A percentile compares a stretch with the other conserved stretches of the same genome.
These are phyloP conservation scores for Pichia sorboxylosa DNA, from an alignment of 1,139 yeast species.

Conservation along the genomic window DNA sequence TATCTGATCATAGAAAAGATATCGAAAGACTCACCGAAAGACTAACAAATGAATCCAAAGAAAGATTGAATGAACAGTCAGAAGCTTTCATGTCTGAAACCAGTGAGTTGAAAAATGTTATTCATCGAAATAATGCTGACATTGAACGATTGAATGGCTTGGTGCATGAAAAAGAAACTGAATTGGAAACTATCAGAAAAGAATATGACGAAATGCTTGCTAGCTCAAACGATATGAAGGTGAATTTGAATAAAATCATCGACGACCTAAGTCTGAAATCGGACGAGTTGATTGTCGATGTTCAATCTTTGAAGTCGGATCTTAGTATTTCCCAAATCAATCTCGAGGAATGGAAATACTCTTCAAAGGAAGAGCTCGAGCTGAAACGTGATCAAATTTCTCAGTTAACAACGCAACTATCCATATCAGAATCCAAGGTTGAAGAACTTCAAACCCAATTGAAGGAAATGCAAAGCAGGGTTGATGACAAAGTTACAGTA, in stretches of 20 bases:
- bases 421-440: neutral
- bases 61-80: constrained; percentile 1
- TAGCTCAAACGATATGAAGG: constrained; percentile 1
- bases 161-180: constrained; percentile 7
- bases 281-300: too few relatives aligned
- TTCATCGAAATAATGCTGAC: constrained; percentile 11
- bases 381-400: neutral
- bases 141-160: constrained; percentile 5
- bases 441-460: neutral
- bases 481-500: neutral
- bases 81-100: too few relatives aligned
- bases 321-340: neutral
- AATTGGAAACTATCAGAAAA: neutral
- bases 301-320: too few relatives aligned
- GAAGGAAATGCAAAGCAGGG: neutral
- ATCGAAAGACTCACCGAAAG: constrained; percentile 9
- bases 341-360: too few relatives aligned
- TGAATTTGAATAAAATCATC: too few relatives aligned
- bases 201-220: constrained; percentile 1
- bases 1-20: constrained; percentile 14
- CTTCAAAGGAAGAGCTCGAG: neutral
- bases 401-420: neutral
- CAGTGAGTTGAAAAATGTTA: constrained; percentile 16
- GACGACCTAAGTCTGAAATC: too few relatives aligned
- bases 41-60: constrained; percentile 1